Evolutionary conservation across 148 eudicot genomes (phyloP), one percentile per base, ranked within the genome.

Genomic region (Talinum fruticosum): DNA sequence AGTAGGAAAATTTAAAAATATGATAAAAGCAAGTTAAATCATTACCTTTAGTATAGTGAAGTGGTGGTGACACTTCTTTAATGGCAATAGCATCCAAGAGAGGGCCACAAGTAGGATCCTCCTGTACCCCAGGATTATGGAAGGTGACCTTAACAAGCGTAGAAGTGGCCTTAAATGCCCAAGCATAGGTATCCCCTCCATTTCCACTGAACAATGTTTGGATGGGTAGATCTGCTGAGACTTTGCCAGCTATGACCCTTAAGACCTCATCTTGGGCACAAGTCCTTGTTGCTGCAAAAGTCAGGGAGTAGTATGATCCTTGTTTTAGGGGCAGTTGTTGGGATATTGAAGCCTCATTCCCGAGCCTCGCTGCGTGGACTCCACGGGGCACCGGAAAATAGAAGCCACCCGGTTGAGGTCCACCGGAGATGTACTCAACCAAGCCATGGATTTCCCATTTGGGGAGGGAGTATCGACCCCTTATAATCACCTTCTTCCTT

Each of bases 181-280:
- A 92, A 8, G 86, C 96, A 73, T 94, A 94, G 32, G 93, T 87
- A 32, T 94, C 98, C 5, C 91, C 97, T 13, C 98, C 98, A 73
- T 87, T 38, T n/a, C 87, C 85, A 57, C 97, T 92, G 49, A 84
- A 94, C 77, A 94, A 67, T 0, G 97, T 94, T 79, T 94, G 96
- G 2, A 94, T 78, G 1, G 91, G 90, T 19, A 94, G 87, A 77
- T 90, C 89, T 1, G 69, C 66, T 2, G 71, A 44, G 23, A 47
- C 66, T 0, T 44, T 65, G 3, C 87, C 79, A 47, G 87, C 93
- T 1, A 89, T 76, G 34, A 94, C 86, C 30, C 90, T 81, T 72
- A 94, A 73, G 29, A 92, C 89, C 86, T 94, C 98, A 5, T 94
- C 90, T 71, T 90, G 94, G 0, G 93, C 92, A 75, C 97, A 94